These are phyloP conservation scores for Thinopyrum elongatum DNA, from an alignment of 176 grass and related monocot species.

Conservation along the genomic window DNA sequence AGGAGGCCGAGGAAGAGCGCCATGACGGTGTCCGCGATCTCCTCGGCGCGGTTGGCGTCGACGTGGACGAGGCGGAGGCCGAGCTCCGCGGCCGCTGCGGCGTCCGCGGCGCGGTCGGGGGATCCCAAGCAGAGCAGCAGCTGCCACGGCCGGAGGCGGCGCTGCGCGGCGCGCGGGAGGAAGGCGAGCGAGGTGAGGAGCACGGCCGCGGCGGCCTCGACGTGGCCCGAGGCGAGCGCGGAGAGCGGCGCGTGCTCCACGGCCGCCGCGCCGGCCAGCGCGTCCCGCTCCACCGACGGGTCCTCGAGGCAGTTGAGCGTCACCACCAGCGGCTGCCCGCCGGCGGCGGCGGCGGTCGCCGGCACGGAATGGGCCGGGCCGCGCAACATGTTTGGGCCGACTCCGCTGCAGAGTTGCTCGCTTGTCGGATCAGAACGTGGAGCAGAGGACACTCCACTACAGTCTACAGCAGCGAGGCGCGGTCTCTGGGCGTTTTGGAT, in stretches of 20 bases:
- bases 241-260: constrained; percentile 78
- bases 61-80: constrained; percentile 79
- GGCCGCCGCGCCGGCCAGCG: constrained; percentile 51
- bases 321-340: constrained; percentile 56
- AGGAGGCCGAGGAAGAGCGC: constrained; percentile 89
- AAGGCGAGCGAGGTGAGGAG: constrained; percentile 78
- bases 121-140: constrained; percentile 85
- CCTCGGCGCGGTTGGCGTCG: constrained; percentile 75
- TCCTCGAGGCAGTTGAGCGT: constrained; percentile 87
- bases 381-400: constrained; percentile 47
- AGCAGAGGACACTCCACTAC: background rate
- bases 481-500: background rate
- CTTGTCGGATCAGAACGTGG: background rate
- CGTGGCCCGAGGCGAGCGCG: constrained; percentile 44
- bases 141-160: constrained; percentile 84
- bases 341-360: background rate
- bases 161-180: constrained; percentile 86
- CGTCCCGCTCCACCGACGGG: constrained; percentile 64
- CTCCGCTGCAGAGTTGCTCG: background rate
- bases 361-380: constrained; percentile 33
- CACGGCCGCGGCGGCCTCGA: constrained; percentile 68
- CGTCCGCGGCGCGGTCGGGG: constrained; percentile 66
- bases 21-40: constrained; percentile 93
- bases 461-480: background rate
- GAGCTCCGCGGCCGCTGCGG: constrained; percentile 71